These are phyloP conservation scores for Melaleuca alternifolia DNA, from an alignment of 345 rosid species.

Conservation along the genomic window DNA sequence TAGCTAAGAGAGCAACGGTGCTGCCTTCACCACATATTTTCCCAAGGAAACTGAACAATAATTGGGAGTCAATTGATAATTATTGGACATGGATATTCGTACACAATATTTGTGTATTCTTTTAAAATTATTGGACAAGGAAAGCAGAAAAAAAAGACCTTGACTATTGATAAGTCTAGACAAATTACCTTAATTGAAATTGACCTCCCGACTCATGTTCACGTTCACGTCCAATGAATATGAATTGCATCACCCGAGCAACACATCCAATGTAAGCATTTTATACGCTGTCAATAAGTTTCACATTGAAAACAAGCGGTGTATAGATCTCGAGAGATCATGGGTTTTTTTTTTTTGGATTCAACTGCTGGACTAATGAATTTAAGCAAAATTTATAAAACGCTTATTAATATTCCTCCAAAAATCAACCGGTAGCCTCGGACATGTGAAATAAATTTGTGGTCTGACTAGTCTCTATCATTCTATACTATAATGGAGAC, in stretches of 20 bases:
- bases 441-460: neutral
- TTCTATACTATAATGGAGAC: neutral
- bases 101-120: neutral
- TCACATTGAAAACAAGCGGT: neutral
- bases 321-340: neutral
- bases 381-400: neutral
- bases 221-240: neutral
- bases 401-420: neutral
- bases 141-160: neutral
- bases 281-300: neutral
- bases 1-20: neutral
- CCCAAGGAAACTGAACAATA: neutral
- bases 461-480: neutral
- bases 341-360: neutral
- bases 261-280: neutral
- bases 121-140: neutral
- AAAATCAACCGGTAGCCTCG: neutral
- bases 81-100: neutral
- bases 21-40: neutral
- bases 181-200: neutral
- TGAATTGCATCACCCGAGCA: neutral
- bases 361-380: neutral
- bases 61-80: neutral
- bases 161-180: neutral
- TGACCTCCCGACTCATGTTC: neutral